Conservation (phyloP, 768 basidiomycete genomes). For the Pluteus cervinus region DNA sequence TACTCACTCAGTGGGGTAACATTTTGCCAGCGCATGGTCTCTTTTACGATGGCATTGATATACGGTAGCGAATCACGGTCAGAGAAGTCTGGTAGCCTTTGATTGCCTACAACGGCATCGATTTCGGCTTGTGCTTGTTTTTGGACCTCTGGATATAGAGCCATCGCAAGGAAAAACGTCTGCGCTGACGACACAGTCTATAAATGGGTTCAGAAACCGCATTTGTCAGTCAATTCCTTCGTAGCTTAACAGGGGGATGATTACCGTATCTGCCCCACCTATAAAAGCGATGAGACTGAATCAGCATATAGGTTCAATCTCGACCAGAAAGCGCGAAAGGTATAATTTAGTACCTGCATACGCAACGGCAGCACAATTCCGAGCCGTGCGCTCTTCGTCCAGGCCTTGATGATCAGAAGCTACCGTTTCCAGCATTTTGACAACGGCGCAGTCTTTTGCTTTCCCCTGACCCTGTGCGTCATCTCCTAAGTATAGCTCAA, state of each 20-base stretch:
- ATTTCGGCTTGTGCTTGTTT: conserved; percentile 6
- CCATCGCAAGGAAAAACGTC: conserved; percentile 5
- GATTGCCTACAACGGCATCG: neutral
- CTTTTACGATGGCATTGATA: conserved; percentile 1
- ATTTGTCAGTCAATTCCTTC: no score
- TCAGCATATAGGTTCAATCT: conserved; percentile 4
- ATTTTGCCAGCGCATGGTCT: conserved; percentile 1
- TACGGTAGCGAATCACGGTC: conserved; percentile 4
- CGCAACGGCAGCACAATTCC: neutral
- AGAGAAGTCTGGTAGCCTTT: conserved; percentile 5
- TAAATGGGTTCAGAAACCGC: neutral
- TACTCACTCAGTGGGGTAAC: neutral
- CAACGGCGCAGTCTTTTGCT: conserved; percentile 3
- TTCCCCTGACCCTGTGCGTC: neutral
- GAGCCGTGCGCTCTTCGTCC: conserved; percentile 1
- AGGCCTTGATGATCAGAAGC: neutral
- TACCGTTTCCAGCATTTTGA: conserved; percentile 1
- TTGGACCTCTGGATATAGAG: conserved; percentile 4
- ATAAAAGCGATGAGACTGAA: neutral
- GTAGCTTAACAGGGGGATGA: no score
- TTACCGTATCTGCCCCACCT: conserved; percentile 11
- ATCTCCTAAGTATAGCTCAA: neutral
- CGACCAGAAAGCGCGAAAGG: conserved; percentile 5
- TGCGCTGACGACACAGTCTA: neutral
- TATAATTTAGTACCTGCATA: conserved; percentile 6